Percentiles rank a stretch among this genome's conserved stretches.
These are phyloP conservation scores for Saitozyma podzolica DNA, from an alignment of 768 basidiomycete genomes.

Conservation along the genomic window DNA sequence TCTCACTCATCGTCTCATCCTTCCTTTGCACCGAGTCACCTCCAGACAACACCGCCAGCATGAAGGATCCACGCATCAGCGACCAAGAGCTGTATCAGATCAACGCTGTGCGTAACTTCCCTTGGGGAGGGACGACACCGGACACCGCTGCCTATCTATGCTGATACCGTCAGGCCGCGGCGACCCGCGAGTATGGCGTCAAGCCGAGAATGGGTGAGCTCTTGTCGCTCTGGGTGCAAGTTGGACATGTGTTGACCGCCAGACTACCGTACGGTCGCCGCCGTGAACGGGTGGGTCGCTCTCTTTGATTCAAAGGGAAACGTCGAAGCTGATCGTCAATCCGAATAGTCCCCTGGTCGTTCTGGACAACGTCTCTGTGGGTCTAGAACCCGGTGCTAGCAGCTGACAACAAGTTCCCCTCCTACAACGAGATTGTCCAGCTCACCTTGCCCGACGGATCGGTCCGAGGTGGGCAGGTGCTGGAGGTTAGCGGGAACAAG, in stretches of 20 bases:
- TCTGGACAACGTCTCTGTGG: slow-evolving; percentile 95
- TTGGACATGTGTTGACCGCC: slow-evolving; percentile 10
- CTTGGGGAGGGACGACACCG: background rate
- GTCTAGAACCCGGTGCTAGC: slow-evolving; percentile 24
- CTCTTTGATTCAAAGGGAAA: background rate
- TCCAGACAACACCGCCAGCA: too few species aligned
- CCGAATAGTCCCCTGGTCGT: slow-evolving; percentile 80
- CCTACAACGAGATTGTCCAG: slow-evolving; percentile 97
- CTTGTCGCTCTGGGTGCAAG: slow-evolving; percentile 1
- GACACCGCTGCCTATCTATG: background rate
- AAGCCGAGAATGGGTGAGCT: slow-evolving; percentile 29
- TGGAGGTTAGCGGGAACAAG: slow-evolving; percentile 97
- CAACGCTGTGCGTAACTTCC: slow-evolving; percentile 40
- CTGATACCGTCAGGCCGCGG: slow-evolving; percentile 27
- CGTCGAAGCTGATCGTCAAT: slow-evolving; percentile 6
- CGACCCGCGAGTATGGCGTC: slow-evolving; percentile 39
- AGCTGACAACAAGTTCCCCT: slow-evolving; percentile 69
- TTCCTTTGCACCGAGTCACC: too few species aligned
- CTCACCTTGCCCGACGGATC: slow-evolving; percentile 93
- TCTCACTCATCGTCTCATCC: too few species aligned
- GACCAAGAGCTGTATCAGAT: slow-evolving; percentile 47
- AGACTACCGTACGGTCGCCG: slow-evolving; percentile 99
- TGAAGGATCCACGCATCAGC: too few species aligned
- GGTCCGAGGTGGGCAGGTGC: slow-evolving; percentile 92
- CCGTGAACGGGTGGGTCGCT: slow-evolving; percentile 82